Percentiles rank a stretch among this genome's conserved stretches.
Evolutionary conservation across 2,329 filamentous ascomycete species (phyloP).

Genomic region (Paramyrothecium sp.): DNA sequence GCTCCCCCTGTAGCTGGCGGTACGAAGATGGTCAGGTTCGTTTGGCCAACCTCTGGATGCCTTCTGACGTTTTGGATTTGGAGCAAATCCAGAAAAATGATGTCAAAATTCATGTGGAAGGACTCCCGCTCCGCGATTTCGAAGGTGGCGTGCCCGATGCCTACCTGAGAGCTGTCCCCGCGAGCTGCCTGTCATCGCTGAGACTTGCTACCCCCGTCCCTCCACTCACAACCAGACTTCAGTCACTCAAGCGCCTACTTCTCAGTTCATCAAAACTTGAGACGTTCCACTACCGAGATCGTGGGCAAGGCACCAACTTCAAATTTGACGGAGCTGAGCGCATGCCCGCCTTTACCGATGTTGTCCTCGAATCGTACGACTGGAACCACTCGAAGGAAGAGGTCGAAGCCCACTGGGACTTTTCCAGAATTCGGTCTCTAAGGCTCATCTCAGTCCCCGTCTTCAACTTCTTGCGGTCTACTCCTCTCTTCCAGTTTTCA

Average conservation of each 20-base stretch:
- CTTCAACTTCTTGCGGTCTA: constrained; percentile 41
- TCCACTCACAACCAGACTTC: constrained; percentile 37
- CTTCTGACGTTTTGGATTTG: constrained; percentile 34
- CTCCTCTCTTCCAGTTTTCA: constrained; percentile 33
- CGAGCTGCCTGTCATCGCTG: constrained; percentile 36
- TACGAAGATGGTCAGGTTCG: constrained; percentile 30
- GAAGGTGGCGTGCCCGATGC: constrained; percentile 28
- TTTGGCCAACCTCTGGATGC: constrained; percentile 27
- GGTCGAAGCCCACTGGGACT: constrained; percentile 43
- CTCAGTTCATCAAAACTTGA: constrained; percentile 31
- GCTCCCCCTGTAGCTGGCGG: constrained; percentile 30
- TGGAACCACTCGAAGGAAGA: constrained; percentile 41
- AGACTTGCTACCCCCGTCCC: constrained; percentile 36
- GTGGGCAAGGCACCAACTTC: constrained; percentile 45
- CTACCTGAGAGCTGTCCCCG: constrained; percentile 37
- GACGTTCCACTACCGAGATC: constrained; percentile 41
- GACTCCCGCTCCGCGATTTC: constrained; percentile 37
- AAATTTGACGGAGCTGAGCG: constrained; percentile 35
- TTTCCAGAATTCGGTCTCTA: constrained; percentile 39
- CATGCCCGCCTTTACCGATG: constrained; percentile 39
- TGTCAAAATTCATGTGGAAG: constrained; percentile 36
- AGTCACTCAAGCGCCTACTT: constrained; percentile 41
- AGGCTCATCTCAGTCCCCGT: constrained; percentile 42
- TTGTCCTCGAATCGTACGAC: constrained; percentile 46
- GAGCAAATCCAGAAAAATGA: constrained; percentile 23